Conservation (phyloP, 2,329 filamentous ascomycete species). For the Stachybotrys chlorohalonatus region DNA sequence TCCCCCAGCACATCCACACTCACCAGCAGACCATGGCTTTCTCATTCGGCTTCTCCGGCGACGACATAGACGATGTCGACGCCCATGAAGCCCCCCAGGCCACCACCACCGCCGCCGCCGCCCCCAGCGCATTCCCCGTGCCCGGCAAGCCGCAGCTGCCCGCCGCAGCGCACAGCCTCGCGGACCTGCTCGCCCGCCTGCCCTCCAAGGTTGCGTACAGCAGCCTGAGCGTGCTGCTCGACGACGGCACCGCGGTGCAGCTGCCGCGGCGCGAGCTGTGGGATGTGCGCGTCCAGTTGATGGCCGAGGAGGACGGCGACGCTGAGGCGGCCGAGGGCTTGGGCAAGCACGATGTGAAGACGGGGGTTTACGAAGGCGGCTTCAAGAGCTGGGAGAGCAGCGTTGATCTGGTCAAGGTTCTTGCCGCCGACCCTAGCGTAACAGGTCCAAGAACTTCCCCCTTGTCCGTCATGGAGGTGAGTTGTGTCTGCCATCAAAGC, state of each 20-base stretch:
- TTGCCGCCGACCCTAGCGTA: slow-evolving; percentile 33
- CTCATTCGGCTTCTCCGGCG: slow-evolving; percentile 53
- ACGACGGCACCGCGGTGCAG: slow-evolving; percentile 40
- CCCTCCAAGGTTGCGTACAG: slow-evolving; percentile 69
- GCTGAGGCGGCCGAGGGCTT: slow-evolving; percentile 35
- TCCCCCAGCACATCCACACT: too few species aligned
- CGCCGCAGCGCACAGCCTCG: slow-evolving; percentile 40
- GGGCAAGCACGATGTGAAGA: slow-evolving; percentile 65
- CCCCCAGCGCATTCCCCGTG: slow-evolving; percentile 47
- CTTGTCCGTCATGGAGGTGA: slow-evolving; percentile 45
- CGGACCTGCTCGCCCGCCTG: slow-evolving; percentile 44
- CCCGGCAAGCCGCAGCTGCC: slow-evolving; percentile 51
- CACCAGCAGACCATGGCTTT: slow-evolving; percentile 32
- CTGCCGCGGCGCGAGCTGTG: slow-evolving; percentile 71
- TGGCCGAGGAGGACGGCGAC: slow-evolving; percentile 56
- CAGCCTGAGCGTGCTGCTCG: slow-evolving; percentile 47
- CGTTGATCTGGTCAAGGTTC: slow-evolving; percentile 66
- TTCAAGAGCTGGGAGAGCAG: slow-evolving; percentile 90
- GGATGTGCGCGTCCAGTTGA: slow-evolving; percentile 73
- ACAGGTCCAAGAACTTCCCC: slow-evolving; percentile 21
- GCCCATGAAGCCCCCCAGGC: slow-evolving; percentile 16
- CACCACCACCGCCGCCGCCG: slow-evolving; percentile 9
- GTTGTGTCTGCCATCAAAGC: slow-evolving; percentile 9
- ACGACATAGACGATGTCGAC: slow-evolving; percentile 50
- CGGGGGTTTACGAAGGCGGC: slow-evolving; percentile 76